Base-by-base conservation (phyloP, 192 early-diverging fungal genomes). In the Backusella parvicylindrica region DNA sequence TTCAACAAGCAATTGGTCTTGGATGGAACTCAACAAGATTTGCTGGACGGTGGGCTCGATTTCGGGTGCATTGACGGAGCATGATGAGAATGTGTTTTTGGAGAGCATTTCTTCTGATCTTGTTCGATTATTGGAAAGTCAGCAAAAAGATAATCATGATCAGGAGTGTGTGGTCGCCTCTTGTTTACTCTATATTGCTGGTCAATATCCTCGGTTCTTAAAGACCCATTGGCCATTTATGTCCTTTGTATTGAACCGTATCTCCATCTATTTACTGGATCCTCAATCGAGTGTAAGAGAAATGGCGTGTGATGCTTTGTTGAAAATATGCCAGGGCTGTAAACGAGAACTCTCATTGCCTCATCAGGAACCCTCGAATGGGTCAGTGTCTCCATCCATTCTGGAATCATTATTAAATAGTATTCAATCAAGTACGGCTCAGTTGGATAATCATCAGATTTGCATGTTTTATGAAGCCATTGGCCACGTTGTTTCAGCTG, bases 381-480 rank as follows among this genome's bases (percentile, higher is more conserved):
- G 37, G 8, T 38, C 37, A 9, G 11, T 38, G 0, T 43, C 38
- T 36, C 70, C 71, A 2, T 66, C 76, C 13, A 71, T 77, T 15
- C 21, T 77, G 0, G 65, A 77, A 4, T 33, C 64, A 6, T 32
- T 77, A 2, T 37, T 77, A 18, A 13, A 36, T 7, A 65, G 72
- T 41, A 36, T 73, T 23, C 26, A 68, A 15, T 6, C 35, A 31
- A 68, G 67, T 12, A 77, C 76, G 0, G 64, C 70, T 0, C 32
- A 43, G 5, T 41, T 77, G n/a, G 65, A 66, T 18, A 36, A 71
- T 11, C 26, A 38, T 31, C 31, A 65, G 9, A 28, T 21, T 9
- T 71, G 47, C 32, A 63, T 63, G 28, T 41, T 78, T 36, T 78
- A 78, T 56, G 66, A 78, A 67, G 71, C 77, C 2, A 78, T 78